Percentiles rank a stretch among this genome's conserved stretches.
phyloP scores from a whole-genome alignment of 768 basidiomycete genomes.

The Suillus tomentosus region DNA sequence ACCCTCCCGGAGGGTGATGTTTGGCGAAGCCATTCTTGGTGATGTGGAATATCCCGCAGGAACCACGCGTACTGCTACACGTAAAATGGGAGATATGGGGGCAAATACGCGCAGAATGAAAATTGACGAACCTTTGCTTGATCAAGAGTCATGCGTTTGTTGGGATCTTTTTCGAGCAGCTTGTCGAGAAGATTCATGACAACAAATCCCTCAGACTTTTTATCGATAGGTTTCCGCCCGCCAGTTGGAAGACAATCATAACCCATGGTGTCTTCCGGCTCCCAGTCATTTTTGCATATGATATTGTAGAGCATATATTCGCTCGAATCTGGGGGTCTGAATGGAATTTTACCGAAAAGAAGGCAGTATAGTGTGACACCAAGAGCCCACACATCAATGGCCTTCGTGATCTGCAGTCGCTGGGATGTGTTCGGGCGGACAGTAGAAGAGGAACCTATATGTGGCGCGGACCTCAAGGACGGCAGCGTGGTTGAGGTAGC shows the following conservation, averaged over 20 bases:
- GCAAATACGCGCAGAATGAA: constrained; percentile 14
- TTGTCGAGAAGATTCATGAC: constrained; percentile 73
- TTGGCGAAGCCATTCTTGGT: constrained; percentile 68
- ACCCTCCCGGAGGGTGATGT: constrained; percentile 56
- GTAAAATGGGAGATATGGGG: constrained; percentile 15
- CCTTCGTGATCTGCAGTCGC: constrained; percentile 74
- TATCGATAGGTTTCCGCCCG: constrained; percentile 50
- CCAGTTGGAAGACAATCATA: constrained; percentile 65
- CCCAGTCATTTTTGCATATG: constrained; percentile 79
- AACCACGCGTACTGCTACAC: constrained; percentile 65
- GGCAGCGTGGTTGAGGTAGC: constrained; percentile 33
- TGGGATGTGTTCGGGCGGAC: constrained; percentile 29
- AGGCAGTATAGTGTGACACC: constrained; percentile 96
- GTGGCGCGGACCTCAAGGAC: constrained; percentile 30
- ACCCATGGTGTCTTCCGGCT: constrained; percentile 70
- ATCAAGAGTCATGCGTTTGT: constrained; percentile 72
- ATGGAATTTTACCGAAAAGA: constrained; percentile 86
- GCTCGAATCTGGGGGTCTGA: constrained; percentile 52
- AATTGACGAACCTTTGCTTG: constrained; percentile 71
- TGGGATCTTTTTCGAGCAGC: constrained; percentile 80
- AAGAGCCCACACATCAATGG: constrained; percentile 97
- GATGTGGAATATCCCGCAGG: constrained; percentile 63
- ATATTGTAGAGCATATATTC: constrained; percentile 81
- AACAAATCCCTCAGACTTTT: constrained; percentile 54
- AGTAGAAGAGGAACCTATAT: constrained; percentile 33